Percentiles rank a stretch among this genome's conserved stretches.
Conservation (phyloP, 805 yeast species). For the Barnettozyma sp. region DNA sequence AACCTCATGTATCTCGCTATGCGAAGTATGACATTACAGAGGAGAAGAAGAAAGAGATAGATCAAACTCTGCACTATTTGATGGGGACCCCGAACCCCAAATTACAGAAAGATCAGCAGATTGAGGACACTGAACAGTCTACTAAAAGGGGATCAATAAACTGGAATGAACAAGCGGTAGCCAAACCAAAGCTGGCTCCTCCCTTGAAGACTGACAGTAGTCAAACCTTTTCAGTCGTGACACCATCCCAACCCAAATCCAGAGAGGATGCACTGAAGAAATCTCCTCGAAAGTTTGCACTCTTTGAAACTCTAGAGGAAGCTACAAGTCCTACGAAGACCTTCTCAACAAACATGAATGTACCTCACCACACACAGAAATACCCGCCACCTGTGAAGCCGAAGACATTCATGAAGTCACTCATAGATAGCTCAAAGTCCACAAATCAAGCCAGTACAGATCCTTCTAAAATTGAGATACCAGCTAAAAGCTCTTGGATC, state of each 20-base stretch:
- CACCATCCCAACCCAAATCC: no score
- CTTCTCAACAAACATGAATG: no score
- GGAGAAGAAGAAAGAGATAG: constrained; percentile 17
- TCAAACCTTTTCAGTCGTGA: no score
- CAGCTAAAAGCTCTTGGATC: constrained; percentile 15
- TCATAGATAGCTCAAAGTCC: constrained; percentile 10
- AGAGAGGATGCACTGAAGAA: constrained; percentile 7
- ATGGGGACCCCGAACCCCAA: constrained; percentile 11
- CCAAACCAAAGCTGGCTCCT: constrained; percentile 7
- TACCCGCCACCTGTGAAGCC: constrained; percentile 11
- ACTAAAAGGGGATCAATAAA: constrained; percentile 11
- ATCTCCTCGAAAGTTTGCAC: constrained; percentile 12
- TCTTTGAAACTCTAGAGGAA: not conserved
- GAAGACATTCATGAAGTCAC: constrained; percentile 10
- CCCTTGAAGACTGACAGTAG: not conserved
- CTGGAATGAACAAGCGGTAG: constrained; percentile 10
- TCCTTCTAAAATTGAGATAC: constrained; percentile 5
- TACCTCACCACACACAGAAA: constrained; percentile 9
- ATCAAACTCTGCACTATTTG: constrained; percentile 12
- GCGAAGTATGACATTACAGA: constrained; percentile 19
- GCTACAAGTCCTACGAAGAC: constrained; percentile 12
- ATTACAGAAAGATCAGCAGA: not conserved
- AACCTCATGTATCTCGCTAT: constrained; percentile 9
- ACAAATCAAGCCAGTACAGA: constrained; percentile 10
- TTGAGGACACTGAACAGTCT: constrained; percentile 2